A percentile compares a stretch with the other conserved stretches of the same genome.
Evolutionary conservation across 1,284 basidiomycete species (phyloP).

Genomic region (Naganishia liquefaciens): DNA sequence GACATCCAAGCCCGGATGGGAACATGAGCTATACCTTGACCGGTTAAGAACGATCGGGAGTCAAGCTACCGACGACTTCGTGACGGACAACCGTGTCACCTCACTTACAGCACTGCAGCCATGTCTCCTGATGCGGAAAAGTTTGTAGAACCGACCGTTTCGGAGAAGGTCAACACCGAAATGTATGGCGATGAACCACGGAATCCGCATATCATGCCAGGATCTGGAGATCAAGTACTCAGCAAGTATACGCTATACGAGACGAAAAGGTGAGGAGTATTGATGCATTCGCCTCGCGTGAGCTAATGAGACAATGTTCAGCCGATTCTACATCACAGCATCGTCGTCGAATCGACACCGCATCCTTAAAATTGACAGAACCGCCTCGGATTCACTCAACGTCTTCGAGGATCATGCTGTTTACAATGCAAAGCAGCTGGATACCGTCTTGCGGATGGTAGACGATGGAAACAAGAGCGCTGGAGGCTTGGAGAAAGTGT

Average conservation of each 20-base stretch:
- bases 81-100: background rate
- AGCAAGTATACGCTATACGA: constrained; percentile 92
- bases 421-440: constrained; percentile 86
- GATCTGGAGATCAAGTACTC: constrained; percentile 50
- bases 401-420: constrained; percentile 83
- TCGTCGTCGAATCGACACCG: constrained; percentile 73
- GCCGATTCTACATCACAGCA: constrained; percentile 82
- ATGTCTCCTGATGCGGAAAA: background rate
- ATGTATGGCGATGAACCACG: background rate
- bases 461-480: constrained; percentile 87
- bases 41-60: background rate
- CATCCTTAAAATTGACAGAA: constrained; percentile 88
- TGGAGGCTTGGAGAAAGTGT: constrained; percentile 81
- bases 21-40: too few species aligned
- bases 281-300: background rate
- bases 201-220: constrained; percentile 7
- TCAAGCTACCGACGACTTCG: background rate
- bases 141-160: background rate
- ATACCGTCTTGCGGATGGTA: constrained; percentile 85
- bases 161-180: background rate
- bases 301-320: constrained; percentile 33
- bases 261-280: constrained; percentile 62
- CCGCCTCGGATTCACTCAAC: constrained; percentile 59
- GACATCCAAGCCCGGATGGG: too few species aligned
- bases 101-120: background rate